Conservation (phyloP, 164 flowering plant genomes). For the Vitis amurensis region DNA sequence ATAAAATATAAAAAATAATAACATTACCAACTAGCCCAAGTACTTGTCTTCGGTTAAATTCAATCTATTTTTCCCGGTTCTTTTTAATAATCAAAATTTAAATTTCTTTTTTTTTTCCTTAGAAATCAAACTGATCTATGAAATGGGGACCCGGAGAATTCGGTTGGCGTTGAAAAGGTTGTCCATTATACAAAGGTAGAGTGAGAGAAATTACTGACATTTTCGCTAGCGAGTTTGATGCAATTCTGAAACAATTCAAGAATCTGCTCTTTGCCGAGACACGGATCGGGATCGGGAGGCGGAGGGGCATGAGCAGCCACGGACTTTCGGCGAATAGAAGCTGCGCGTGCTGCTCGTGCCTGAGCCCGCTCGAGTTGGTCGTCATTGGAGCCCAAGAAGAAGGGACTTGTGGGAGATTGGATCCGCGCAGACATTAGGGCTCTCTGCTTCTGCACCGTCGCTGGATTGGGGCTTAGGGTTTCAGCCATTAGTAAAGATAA, state of each 20-base stretch:
- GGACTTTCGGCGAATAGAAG: conserved; percentile 70
- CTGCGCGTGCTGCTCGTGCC: conserved; percentile 92
- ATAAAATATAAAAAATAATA: neutral
- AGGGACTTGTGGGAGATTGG: conserved; percentile 70
- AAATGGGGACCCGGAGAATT: no score
- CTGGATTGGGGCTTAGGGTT: conserved; percentile 55
- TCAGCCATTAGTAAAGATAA: conserved; percentile 49
- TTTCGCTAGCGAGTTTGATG: conserved; percentile 95
- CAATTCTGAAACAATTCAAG: conserved; percentile 82
- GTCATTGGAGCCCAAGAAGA: conserved; percentile 78
- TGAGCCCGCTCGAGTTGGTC: conserved; percentile 88
- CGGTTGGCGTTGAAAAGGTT: no score
- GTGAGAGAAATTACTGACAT: conserved; percentile 40
- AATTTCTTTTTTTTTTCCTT: no score
- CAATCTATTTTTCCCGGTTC: no score
- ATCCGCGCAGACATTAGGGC: conserved; percentile 40
- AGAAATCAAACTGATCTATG: no score
- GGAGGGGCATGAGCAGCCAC: conserved; percentile 23
- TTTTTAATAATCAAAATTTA: neutral
- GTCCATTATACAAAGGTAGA: neutral
- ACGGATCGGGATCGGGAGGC: conserved; percentile 26
- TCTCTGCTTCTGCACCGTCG: conserved; percentile 36
- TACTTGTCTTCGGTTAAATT: no score
- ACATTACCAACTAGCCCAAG: neutral
- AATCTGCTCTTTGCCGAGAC: conserved; percentile 70